A percentile compares a stretch with the other conserved stretches of the same genome.
Conservation (phyloP, 2,329 filamentous ascomycete species). For the Ceratocystis eucalypticola region DNA sequence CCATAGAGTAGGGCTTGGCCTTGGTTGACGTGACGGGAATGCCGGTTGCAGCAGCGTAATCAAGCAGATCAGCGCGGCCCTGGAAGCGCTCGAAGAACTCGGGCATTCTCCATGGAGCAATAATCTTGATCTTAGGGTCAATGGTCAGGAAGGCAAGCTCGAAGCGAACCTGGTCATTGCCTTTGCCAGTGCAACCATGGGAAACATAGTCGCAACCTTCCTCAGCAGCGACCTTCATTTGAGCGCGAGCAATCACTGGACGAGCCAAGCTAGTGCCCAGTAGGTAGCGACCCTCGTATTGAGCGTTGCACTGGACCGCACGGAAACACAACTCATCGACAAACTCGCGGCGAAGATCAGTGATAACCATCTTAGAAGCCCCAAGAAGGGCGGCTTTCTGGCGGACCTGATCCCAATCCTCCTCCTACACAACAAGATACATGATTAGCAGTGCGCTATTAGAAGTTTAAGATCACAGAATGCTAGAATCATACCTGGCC, state of each 20-base stretch:
- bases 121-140: slow-evolving; percentile 54
- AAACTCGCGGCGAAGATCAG: slow-evolving; percentile 55
- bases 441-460: not conserved
- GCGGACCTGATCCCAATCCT: slow-evolving; percentile 25
- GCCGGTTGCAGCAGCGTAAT: slow-evolving; percentile 52
- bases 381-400: slow-evolving; percentile 31
- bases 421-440: slow-evolving; percentile 8
- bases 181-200: slow-evolving; percentile 48
- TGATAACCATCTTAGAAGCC: slow-evolving; percentile 34
- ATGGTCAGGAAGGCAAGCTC: slow-evolving; percentile 32
- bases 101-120: slow-evolving; percentile 61
- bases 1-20: slow-evolving; percentile 53
- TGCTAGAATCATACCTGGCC: slow-evolving; percentile 38
- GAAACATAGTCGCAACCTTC: slow-evolving; percentile 24
- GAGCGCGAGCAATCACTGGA: slow-evolving; percentile 50
- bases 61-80: slow-evolving; percentile 58
- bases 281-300: slow-evolving; percentile 42
- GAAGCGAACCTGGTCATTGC: slow-evolving; percentile 29
- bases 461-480: not conserved
- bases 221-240: slow-evolving; percentile 35
- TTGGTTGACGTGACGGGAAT: slow-evolving; percentile 63
- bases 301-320: slow-evolving; percentile 53
- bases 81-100: slow-evolving; percentile 57
- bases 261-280: slow-evolving; percentile 44
- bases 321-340: slow-evolving; percentile 64